These are phyloP conservation scores for Termitomyces sp. DNA, from an alignment of 768 basidiomycete species.

Conservation along the genomic window DNA sequence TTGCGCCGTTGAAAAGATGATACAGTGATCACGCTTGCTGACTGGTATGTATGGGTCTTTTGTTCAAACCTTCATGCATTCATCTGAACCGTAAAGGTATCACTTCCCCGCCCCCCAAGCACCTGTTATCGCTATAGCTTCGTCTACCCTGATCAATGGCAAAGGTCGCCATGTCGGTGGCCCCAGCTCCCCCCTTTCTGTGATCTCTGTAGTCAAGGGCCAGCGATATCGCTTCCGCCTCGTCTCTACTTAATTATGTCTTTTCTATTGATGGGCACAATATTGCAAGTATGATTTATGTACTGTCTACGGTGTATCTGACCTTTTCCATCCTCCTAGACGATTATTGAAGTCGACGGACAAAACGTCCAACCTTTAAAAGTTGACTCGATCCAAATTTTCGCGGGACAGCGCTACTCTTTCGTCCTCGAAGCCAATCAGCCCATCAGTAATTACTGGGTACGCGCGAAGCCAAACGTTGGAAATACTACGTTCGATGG, in stretches of 20 bases:
- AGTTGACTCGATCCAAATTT: conserved; percentile 24
- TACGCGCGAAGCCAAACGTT: conserved; percentile 11
- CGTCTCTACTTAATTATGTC: no score
- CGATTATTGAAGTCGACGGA: conserved; percentile 22
- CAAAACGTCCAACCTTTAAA: conserved; percentile 17
- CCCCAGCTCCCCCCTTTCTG: conserved; percentile 24
- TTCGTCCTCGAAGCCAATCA: background rate
- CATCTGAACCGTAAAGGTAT: background rate
- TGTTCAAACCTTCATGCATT: background rate
- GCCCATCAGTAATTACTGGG: background rate
- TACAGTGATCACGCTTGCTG: no score
- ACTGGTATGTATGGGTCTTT: conserved; percentile 27
- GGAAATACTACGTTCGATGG: conserved; percentile 25
- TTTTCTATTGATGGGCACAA: conserved; percentile 20
- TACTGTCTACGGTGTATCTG: background rate
- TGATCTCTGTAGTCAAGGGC: conserved; percentile 28
- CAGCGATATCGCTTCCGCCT: no score
- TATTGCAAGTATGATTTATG: background rate
- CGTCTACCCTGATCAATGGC: conserved; percentile 40
- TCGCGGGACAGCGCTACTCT: background rate
- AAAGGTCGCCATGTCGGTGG: conserved; percentile 29
- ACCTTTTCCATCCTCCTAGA: background rate
- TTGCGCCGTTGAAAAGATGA: conserved; percentile 24
- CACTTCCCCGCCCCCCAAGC: conserved; percentile 3
- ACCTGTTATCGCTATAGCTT: conserved; percentile 14